These are phyloP conservation scores for Fusarium sp. DNA, from an alignment of 2,329 filamentous ascomycete species.

Conservation along the genomic window DNA sequence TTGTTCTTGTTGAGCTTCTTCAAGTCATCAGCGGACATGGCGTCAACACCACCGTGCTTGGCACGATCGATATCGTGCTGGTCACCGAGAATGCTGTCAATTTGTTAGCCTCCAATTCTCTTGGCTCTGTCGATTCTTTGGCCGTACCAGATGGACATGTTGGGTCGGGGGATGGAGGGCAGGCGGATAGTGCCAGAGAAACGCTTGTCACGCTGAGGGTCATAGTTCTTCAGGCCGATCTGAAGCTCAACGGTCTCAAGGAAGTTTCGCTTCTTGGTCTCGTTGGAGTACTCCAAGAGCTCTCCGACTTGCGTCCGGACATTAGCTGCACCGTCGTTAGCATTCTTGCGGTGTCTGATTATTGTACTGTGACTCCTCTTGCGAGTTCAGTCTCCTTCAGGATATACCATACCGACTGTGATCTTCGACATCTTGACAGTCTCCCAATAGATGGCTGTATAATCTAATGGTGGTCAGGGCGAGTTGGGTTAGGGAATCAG, in stretches of 20 bases:
- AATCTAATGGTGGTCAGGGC: conserved; percentile 76
- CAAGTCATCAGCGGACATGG: conserved; percentile 98
- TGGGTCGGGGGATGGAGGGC: conserved; percentile 88
- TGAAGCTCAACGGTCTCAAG: conserved; percentile 92
- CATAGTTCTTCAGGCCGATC: conserved; percentile 98
- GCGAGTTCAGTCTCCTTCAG: background rate
- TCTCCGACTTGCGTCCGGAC: conserved; percentile 94
- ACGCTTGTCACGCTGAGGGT: conserved; percentile 99
- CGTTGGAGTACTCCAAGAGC: conserved; percentile 91
- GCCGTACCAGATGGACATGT: conserved; percentile 79
- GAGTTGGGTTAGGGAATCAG: conserved; percentile 40
- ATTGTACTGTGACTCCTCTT: background rate
- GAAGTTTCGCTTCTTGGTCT: conserved; percentile 99
- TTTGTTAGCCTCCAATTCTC: conserved; percentile 19
- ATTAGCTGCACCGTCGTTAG: conserved; percentile 70
- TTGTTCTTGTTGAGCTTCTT: conserved; percentile 99
- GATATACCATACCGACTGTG: conserved; percentile 70
- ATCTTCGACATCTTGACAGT: conserved; percentile 91
- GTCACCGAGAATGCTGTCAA: conserved; percentile 68
- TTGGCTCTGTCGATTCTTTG: background rate
- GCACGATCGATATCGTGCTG: conserved; percentile 99
- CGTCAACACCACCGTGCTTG: conserved; percentile 98
- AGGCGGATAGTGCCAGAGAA: conserved; percentile 99
- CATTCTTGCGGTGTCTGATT: conserved; percentile 42
- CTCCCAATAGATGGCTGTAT: conserved; percentile 77